Percentiles rank a stretch among this genome's conserved stretches.
These are phyloP conservation scores for Diphasiastrum complanatum DNA, from an alignment of 83 land plant genomes.

Conservation along the genomic window DNA sequence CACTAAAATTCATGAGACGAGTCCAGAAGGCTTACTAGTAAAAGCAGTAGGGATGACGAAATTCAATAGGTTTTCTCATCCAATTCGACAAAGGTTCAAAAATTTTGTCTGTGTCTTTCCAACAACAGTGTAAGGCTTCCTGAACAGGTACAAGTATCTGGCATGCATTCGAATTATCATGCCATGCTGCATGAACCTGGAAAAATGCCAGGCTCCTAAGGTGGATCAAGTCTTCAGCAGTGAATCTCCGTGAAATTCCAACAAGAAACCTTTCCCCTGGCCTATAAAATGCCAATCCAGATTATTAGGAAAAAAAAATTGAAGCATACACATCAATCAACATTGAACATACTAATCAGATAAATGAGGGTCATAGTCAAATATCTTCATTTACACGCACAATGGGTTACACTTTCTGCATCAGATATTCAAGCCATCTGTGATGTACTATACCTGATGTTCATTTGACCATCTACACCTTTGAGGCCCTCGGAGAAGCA, in stretches of 20 bases:
- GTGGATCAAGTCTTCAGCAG: not conserved
- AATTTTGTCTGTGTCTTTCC: constrained; percentile 9
- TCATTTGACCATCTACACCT: not conserved
- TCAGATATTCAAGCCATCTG: too few species aligned
- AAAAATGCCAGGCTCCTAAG: not conserved
- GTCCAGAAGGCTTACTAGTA: constrained; percentile 2
- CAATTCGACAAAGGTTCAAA: not conserved
- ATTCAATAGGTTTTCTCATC: not conserved
- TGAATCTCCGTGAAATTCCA: too few species aligned
- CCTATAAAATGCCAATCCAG: not conserved
- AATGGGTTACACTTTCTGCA: too few species aligned
- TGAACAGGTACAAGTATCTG: not conserved
- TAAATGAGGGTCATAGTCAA: not conserved
- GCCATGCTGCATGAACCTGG: not conserved
- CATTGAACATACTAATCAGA: not conserved
- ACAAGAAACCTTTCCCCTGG: too few species aligned
- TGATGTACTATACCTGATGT: not conserved
- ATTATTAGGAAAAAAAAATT: not conserved
- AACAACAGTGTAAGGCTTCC: constrained; percentile 7
- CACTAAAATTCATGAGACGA: not conserved
- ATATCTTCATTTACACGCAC: not conserved
- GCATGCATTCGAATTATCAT: not conserved
- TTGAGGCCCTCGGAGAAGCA: not conserved
- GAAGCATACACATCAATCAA: not conserved
- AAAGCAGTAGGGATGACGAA: constrained; percentile 8